Conservation (phyloP, 2,329 filamentous ascomycete species). For the Aureobasidium sp. region DNA sequence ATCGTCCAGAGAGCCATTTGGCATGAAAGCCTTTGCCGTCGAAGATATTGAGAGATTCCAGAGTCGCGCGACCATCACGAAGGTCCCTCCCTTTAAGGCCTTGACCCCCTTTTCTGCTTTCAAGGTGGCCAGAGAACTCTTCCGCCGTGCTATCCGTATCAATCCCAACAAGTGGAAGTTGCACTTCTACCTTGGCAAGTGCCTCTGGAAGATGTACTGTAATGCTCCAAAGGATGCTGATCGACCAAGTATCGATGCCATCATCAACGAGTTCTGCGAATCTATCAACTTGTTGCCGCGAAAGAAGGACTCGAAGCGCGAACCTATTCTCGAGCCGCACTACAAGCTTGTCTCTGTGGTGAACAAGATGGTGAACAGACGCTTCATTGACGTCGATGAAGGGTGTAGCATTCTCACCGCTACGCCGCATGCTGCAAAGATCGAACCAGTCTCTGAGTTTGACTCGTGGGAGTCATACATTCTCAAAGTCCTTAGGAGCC, state of each 20-base stretch:
- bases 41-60: constrained; percentile 54
- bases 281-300: constrained; percentile 53
- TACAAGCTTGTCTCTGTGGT: constrained; percentile 80
- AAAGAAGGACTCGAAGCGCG: constrained; percentile 48
- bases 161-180: constrained; percentile 55
- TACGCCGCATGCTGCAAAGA: constrained; percentile 48
- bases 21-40: constrained; percentile 57
- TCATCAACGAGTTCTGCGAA: constrained; percentile 21
- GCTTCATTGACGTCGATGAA: constrained; percentile 36
- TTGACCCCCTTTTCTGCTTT: constrained; percentile 54
- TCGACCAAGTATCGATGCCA: constrained; percentile 10
- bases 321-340: constrained; percentile 82
- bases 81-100: constrained; percentile 47
- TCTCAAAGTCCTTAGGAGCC: constrained; percentile 50
- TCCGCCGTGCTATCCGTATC: constrained; percentile 49
- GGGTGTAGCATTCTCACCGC: constrained; percentile 34
- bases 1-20: constrained; percentile 58
- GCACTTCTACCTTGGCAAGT: constrained; percentile 63
- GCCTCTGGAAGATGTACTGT: constrained; percentile 60
- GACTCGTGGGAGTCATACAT: constrained; percentile 54
- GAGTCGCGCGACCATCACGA: constrained; percentile 51
- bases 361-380: constrained; percentile 66
- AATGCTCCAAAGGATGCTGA: background rate
- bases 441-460: constrained; percentile 39
- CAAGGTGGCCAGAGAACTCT: constrained; percentile 55